Evolutionary conservation across 306 rosid genomes (phyloP).

Genomic region (Cucumis melo): DNA sequence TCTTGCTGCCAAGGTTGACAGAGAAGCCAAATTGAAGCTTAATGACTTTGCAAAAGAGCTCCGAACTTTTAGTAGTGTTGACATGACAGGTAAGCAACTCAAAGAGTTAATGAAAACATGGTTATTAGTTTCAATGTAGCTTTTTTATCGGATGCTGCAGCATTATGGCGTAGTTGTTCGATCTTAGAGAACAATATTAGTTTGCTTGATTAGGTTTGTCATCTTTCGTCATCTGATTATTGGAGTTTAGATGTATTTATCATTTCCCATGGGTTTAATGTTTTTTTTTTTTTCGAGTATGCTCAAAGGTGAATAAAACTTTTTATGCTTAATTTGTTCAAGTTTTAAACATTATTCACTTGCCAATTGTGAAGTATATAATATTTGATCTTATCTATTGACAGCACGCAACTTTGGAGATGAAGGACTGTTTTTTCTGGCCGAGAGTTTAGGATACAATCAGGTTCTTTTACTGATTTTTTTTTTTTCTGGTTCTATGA

Average conservation of each 20-base stretch:
- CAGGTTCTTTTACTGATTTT: slow-evolving; percentile 32
- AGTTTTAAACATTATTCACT: not conserved
- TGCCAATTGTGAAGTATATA: not conserved
- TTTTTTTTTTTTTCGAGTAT: not conserved
- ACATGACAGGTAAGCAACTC: slow-evolving; percentile 76
- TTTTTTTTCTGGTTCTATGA: slow-evolving; percentile 6
- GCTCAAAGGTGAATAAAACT: not conserved
- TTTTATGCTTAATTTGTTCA: not conserved
- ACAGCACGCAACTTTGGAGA: slow-evolving; percentile 95
- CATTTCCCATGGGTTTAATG: not conserved
- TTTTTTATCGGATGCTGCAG: not conserved
- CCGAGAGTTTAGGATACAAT: slow-evolving; percentile 81
- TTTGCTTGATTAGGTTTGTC: not conserved
- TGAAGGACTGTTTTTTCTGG: slow-evolving; percentile 83
- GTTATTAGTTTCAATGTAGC: slow-evolving; percentile 10
- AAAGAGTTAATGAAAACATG: not conserved
- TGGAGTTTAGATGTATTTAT: not conserved
- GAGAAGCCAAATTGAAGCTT: slow-evolving; percentile 76
- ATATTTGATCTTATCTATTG: slow-evolving; percentile 4
- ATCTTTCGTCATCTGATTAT: not conserved
- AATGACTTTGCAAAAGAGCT: slow-evolving; percentile 84
- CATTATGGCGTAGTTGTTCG: not conserved
- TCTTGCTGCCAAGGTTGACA: slow-evolving; percentile 62
- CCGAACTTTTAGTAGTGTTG: slow-evolving; percentile 63
- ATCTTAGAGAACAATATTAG: not conserved